Evolutionary conservation across 495 filamentous ascomycete species (phyloP), one percentile per base, ranked within the genome.

Genomic region (Neurospora tetrasperma): DNA sequence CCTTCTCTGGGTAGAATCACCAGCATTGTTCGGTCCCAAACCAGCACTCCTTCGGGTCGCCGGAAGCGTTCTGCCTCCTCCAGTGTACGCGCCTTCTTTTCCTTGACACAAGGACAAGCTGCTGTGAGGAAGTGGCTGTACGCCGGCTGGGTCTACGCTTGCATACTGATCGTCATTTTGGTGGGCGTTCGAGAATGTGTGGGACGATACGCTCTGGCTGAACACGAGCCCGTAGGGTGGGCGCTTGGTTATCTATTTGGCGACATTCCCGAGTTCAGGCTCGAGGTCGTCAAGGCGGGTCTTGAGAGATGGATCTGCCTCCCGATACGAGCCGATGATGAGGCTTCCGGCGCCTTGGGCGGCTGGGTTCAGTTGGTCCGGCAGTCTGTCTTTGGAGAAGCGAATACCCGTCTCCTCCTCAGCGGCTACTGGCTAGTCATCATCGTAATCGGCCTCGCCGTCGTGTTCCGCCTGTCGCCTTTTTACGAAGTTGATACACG

Each of bases 401-500:
- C 93, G 38, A 97, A 91, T 77, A 90, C 90, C 5, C 92, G 96
- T n/a, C 87, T 98, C 12, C 76, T 92, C 40, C 84, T 99, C 44
- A 86, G 86, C 71, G 88, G 78, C 11, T 94, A 97, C 85, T 98
- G 90, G 83, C 35, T 90, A 10, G 41, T 80, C 54, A 87, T 96
- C 42, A 84, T 99, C 42, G 77, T 85, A 31, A 76, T 89, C 9
- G 96, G 94, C 2, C 84, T 99, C 48, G 82, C 86, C 3, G 81
- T 92, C 4, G 93, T 98, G 5, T 86, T 92, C 72, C 87, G 87
- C 42, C 85, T 98, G 38, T 91, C 90, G 44, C 81, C 89, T 16
- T 78, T 91, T 71, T 87, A 83, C 76, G 93, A 97, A 82, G 94
- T 98, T 43, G 96, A 99, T 81, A 99, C 96, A 4, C 88, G 96